phyloP scores from a whole-genome alignment of 1,284 basidiomycete species.

The Marasmius oreades region DNA sequence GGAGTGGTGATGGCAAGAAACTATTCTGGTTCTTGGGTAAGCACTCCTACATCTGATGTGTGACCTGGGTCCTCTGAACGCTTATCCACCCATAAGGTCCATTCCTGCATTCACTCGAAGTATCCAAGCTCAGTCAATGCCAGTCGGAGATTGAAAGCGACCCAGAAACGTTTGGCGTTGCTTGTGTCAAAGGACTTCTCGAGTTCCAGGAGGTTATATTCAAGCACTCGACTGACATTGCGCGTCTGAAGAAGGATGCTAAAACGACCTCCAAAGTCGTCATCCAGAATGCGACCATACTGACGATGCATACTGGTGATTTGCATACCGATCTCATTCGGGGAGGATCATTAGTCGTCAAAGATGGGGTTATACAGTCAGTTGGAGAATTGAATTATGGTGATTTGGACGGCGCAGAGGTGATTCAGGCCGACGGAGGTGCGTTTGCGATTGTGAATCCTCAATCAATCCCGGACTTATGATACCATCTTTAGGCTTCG shows the following conservation, averaged over 20 bases:
- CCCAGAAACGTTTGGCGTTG: constrained; percentile 50
- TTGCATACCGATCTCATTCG: constrained; percentile 45
- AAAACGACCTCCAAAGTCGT: constrained; percentile 22
- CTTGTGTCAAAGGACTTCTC: constrained; percentile 51
- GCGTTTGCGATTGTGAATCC: constrained; percentile 43
- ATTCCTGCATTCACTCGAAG: constrained; percentile 59
- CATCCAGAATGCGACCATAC: constrained; percentile 62
- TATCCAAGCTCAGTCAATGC: constrained; percentile 50
- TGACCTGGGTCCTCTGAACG: constrained; percentile 1
- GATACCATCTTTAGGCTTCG: neutral
- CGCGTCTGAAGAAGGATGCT: constrained; percentile 27
- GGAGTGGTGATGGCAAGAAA: constrained; percentile 57
- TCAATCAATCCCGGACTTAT: constrained; percentile 45
- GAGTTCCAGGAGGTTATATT: constrained; percentile 55
- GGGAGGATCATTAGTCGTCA: constrained; percentile 48
- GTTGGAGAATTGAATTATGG: constrained; percentile 32
- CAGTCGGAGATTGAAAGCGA: constrained; percentile 45
- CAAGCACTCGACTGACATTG: constrained; percentile 57
- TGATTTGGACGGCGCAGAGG: constrained; percentile 41
- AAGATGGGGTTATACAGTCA: constrained; percentile 53
- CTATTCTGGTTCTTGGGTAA: constrained; percentile 73
- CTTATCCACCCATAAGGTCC: constrained; percentile 41
- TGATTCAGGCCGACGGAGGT: constrained; percentile 62
- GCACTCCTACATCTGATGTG: constrained; percentile 16
- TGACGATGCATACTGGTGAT: constrained; percentile 58